Base-by-base conservation (phyloP, 202 grass and related monocot species). In the Carex arenaria region DNA sequence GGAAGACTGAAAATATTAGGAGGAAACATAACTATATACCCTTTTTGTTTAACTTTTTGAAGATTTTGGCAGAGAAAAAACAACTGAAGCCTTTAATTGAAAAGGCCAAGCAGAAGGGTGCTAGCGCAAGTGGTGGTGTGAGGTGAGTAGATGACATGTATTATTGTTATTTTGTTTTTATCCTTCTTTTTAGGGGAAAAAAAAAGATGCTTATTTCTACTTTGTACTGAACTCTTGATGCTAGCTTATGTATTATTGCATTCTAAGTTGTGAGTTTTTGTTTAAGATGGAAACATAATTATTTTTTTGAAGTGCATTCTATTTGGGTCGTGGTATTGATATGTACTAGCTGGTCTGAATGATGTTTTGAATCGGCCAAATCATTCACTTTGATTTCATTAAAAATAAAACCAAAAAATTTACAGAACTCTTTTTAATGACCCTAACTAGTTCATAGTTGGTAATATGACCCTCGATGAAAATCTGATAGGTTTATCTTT, bases 11-110 rank as follows among this genome's bases (percentile, higher is more conserved):
- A 85, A 99, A 99, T 80, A 86, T 99, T 3, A 63, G 96, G 70
- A 92, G 93, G 89, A 99, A 99, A 83, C 96, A 99, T 79, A 99
- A 99, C 30, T 99, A 99, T 80, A 99, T 99, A 64, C 96, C 96
- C 1, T 99, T 99, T 86, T 79, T 99, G 7, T 99, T 99, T 82
- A 99, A 99, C 87, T 86, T 99, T 18, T 64, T 99, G 80, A 99
- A 99, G 87, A 85, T 92, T 86, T 91, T 99, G 17, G 96, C 96
- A 0, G 93, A 99, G 75, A 99, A 95, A 84, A 92, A 94, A 84
- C 96, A 99, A 81, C 74, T 99, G 26, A 99, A 89, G 64, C 96
- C 91, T 42, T 67, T 99, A 68, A 89, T 95, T 15, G 96, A 92
- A 72, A 95, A 96, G 88, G 91, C 91, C 5, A 89, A 89, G 66